Conservation (phyloP, 139 green algal species). For the Zygnema circumcarinatum region DNA sequence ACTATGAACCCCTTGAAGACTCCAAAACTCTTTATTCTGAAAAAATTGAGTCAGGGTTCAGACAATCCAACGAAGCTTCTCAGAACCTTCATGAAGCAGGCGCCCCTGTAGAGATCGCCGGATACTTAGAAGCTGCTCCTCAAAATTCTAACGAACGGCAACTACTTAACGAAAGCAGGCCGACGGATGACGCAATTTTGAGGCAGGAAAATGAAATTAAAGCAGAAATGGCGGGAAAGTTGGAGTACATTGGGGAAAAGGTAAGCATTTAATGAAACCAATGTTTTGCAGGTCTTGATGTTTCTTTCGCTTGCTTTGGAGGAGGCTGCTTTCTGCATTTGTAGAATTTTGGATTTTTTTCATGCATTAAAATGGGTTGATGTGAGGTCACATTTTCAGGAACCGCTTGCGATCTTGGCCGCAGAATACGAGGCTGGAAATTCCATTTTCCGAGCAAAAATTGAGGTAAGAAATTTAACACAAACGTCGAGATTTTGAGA, state of each 20-base stretch:
- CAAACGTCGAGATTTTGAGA: not conserved
- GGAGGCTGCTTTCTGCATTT: no score
- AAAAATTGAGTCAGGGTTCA: no score
- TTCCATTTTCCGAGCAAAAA: slow-evolving; percentile 36
- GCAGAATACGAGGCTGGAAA: slow-evolving; percentile 52
- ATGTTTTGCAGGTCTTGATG: not conserved
- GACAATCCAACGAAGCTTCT: no score
- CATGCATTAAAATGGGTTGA: no score
- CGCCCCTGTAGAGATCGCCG: slow-evolving; percentile 8
- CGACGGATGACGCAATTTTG: slow-evolving; percentile 58
- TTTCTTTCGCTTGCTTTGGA: not conserved
- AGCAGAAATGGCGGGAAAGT: slow-evolving; percentile 34
- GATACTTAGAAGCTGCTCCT: not conserved
- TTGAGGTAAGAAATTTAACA: slow-evolving; percentile 15
- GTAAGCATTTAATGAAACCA: slow-evolving; percentile 19
- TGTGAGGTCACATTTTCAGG: no score
- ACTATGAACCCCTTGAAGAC: no score
- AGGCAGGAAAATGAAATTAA: slow-evolving; percentile 55
- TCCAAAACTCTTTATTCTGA: no score
- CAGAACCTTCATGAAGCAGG: no score
- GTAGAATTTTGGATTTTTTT: no score
- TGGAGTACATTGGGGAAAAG: slow-evolving; percentile 58
- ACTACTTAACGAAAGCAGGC: slow-evolving; percentile 15
- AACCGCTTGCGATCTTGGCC: slow-evolving; percentile 31
- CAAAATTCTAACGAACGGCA: not conserved